Evolutionary conservation across 2,329 filamentous ascomycete species (phyloP), one percentile per base, ranked within the genome.

Genomic region (Scedosporium minutisporum): DNA sequence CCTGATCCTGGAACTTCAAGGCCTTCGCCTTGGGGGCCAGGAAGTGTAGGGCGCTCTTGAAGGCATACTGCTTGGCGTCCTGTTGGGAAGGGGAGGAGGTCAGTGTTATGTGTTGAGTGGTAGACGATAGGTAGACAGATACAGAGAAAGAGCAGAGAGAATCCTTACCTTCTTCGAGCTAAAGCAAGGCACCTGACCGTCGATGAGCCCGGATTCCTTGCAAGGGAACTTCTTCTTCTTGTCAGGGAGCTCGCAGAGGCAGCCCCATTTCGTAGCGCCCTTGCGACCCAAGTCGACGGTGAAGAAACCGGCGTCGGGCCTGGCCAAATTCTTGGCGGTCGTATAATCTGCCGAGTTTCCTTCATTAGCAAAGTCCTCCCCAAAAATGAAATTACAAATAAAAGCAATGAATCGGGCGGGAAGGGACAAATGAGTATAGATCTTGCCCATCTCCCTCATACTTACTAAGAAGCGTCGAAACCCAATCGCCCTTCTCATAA

Each of bases 91-190:
- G 41, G 6, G 18, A 59, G 23, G 29, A 38, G 21, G 29, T 14
- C 27, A 44, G n/a, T 27, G 6, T 48, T 18, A n/a, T 1, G 44
- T 23, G 44, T 48, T 48, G 51, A 27, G 51, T 23, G 21, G 18
- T 14, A 12, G 48, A n/a, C 48, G 10, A 21, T n/a, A 18, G 18
- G 4, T 18, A 25, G 48, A 46, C 6, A 9, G 41, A 14, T 6
- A 46, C 16, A 16, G 12, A 58, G 42, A 18, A 42, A 55, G 18
- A 27, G 38, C 33, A 12, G n/a, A 27, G 27, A 42, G 27, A n/a
- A 12, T 5, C 55, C 66, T 27, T 61, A 72, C 78, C 73, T 81
- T 84, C 66, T 84, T 84, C 27, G 68, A 72, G 10, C 69, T 63
- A 61, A 83, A 84, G 0, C 67, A 63, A 0, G 76, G 77, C 38